phyloP scores from a whole-genome alignment of 768 basidiomycete genomes.

The Phylloporus arenicola region DNA sequence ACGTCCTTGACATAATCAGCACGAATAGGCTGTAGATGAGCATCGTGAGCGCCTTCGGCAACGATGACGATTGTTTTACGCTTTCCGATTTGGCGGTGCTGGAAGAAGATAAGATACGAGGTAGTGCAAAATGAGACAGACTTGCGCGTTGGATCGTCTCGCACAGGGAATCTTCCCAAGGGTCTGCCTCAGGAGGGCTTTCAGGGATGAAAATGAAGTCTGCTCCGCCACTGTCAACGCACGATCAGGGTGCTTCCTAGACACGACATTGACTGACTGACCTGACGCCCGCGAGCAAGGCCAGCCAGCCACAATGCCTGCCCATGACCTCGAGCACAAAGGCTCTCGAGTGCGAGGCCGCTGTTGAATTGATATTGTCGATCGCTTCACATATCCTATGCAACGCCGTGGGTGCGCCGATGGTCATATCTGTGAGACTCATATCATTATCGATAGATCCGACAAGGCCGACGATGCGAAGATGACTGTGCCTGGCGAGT shows the following conservation, averaged over 20 bases:
- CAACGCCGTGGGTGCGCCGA: constrained; percentile 92
- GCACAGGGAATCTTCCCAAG: constrained; percentile 95
- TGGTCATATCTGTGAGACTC: constrained; percentile 95
- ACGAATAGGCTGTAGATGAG: constrained; percentile 83
- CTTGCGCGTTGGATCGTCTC: constrained; percentile 70
- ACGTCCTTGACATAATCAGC: constrained; percentile 90
- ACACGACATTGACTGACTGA: constrained; percentile 29
- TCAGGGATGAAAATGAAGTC: constrained; percentile 99
- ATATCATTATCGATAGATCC: constrained; percentile 99
- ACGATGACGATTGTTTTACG: constrained; percentile 98
- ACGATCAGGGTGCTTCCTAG: constrained; percentile 7
- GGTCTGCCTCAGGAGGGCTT: constrained; percentile 66
- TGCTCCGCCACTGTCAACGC: constrained; percentile 63
- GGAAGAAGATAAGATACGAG: constrained; percentile 2
- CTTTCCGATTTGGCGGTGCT: constrained; percentile 92
- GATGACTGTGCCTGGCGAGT: constrained; percentile 64
- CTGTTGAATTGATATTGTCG: constrained; percentile 97
- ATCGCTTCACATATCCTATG: constrained; percentile 97
- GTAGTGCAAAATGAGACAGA: constrained; percentile 4
- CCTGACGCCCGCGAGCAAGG: constrained; percentile 89
- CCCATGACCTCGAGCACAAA: constrained; percentile 99
- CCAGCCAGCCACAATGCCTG: constrained; percentile 99
- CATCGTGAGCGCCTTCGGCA: constrained; percentile 92
- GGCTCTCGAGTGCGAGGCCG: constrained; percentile 90
- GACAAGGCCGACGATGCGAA: constrained; percentile 96